These are phyloP conservation scores for Sanghuangporus sanghuang DNA, from an alignment of 1,284 basidiomycete species.

Conservation along the genomic window DNA sequence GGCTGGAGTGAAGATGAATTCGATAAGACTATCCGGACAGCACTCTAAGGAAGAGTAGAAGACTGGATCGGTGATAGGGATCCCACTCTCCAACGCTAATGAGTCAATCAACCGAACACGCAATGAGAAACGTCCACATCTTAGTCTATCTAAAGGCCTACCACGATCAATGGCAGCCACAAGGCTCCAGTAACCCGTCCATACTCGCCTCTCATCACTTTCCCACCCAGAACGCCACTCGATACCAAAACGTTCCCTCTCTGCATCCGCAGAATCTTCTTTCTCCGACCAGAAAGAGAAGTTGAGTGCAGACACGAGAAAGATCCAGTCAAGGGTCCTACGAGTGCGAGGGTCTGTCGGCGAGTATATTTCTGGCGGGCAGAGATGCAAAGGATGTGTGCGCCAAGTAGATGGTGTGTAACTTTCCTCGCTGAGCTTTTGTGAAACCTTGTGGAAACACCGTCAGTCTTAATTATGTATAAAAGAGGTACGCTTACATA, in stretches of 20 bases:
- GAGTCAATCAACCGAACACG: slow-evolving; percentile 26
- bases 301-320: slow-evolving; percentile 77
- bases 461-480: not conserved
- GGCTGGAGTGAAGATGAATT: slow-evolving; percentile 60
- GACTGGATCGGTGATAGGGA: slow-evolving; percentile 68
- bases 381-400: slow-evolving; percentile 68
- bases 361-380: slow-evolving; percentile 57
- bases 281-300: slow-evolving; percentile 83
- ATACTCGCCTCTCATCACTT: slow-evolving; percentile 40
- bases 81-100: slow-evolving; percentile 53
- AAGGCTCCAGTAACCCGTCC: slow-evolving; percentile 80
- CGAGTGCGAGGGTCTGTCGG: slow-evolving; percentile 47
- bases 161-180: slow-evolving; percentile 75
- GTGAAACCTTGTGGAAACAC: slow-evolving; percentile 45
- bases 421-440: slow-evolving; percentile 49
- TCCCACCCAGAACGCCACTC: slow-evolving; percentile 70
- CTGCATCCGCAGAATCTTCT: slow-evolving; percentile 33
- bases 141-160: slow-evolving; percentile 26
- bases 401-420: slow-evolving; percentile 77
- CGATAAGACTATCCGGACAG: slow-evolving; percentile 64
- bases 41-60: slow-evolving; percentile 65
- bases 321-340: slow-evolving; percentile 72
- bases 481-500: slow-evolving; percentile 37
- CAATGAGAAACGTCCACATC: not conserved
- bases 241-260: slow-evolving; percentile 59